phyloP scores from a whole-genome alignment of 306 rosid genomes.

The Hippophae gyantsensis region DNA sequence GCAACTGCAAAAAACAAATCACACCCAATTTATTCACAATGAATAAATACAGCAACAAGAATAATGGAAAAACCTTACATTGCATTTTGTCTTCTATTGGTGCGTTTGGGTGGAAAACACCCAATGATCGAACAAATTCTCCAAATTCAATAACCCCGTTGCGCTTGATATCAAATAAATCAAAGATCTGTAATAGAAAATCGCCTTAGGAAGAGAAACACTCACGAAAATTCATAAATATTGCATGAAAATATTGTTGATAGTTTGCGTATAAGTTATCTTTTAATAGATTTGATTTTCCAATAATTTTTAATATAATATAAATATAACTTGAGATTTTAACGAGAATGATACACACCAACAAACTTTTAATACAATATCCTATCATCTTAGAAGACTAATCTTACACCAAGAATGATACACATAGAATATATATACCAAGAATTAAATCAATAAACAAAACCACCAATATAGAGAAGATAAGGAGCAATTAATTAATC shows the following conservation, averaged over 20 bases:
- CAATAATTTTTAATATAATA: too few relatives aligned
- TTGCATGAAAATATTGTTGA: too few relatives aligned
- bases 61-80: constrained; percentile 17
- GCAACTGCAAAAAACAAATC: constrained; percentile 33
- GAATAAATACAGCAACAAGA: neutral
- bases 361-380: too few relatives aligned
- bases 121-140: constrained; percentile 47
- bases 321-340: too few relatives aligned
- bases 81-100: constrained; percentile 36
- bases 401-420: too few relatives aligned
- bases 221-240: too few relatives aligned
- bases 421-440: too few relatives aligned
- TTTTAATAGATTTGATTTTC: too few relatives aligned
- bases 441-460: neutral
- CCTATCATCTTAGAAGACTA: too few relatives aligned
- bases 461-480: neutral
- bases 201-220: neutral
- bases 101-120: constrained; percentile 49
- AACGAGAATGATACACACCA: too few relatives aligned
- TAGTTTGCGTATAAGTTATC: too few relatives aligned
- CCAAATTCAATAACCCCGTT: constrained; percentile 47
- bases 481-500: constrained; percentile 11
- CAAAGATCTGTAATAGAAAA: constrained; percentile 29
- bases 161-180: constrained; percentile 37
- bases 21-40: constrained; percentile 2